Evolutionary conservation across 2,329 filamentous ascomycete genomes (phyloP), one percentile per base, ranked within the genome.

Genomic region (Stagonosporopsis chrysanthemi): DNA sequence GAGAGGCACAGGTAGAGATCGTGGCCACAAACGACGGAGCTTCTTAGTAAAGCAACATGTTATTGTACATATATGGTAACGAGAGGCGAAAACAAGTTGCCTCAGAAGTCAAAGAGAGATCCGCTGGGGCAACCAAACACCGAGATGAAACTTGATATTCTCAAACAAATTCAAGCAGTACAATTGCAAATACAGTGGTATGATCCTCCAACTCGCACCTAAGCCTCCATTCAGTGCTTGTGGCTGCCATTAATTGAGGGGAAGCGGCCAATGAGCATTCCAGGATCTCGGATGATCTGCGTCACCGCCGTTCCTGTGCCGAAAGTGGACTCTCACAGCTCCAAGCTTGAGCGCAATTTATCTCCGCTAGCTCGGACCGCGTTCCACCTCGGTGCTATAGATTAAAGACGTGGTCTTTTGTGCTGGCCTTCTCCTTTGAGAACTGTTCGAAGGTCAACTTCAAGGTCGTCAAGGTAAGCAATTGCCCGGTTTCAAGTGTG

Each of bases 1-100:
- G 74, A 48, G 68, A 71, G 36, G 56, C 62, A 28, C 63, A 66
- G 39, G 58, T 68, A 0, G 64, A 70, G 52, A 67, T 70, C 38
- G 62, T 66, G 26, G 61, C 65, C 22, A 58, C 66, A 11, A 63
- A 62, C 39, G 63, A 68, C 19, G 43, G 19, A 41, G 39, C 44
- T 14, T 52, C 57, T 29, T 49, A 42, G 36, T 51, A 55, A 50
- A 58, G 60, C 33, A 39, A 24, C 19, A n/a, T n/a, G n/a, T 29
- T 39, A 5, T 40, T 45, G 31, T 44, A 42, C 24, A 36, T 11
- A 19, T 39, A 49, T 12, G 41, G 4, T 8, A 22, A 39, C 17
- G 12, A 5, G 36, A 38, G 9, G 19, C 19, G 19, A 19, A 19
- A 19, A 19, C 19, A 19, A 19, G 19, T 19, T 19, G 6, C 36